Conservation (phyloP, 1,284 basidiomycete species). For the Pyrrhoderma noxium region DNA sequence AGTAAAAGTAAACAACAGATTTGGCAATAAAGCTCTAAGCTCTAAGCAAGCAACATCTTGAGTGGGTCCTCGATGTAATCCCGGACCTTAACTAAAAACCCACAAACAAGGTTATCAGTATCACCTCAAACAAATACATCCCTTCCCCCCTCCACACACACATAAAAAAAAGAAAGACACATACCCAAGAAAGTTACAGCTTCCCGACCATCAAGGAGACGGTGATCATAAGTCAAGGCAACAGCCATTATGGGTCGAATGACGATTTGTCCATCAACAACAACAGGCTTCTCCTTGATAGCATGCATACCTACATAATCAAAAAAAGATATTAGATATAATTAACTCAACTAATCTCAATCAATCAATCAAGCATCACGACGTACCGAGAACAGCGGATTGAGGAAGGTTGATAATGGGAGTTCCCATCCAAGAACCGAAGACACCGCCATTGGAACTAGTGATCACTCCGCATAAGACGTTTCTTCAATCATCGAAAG, state of each 20-base stretch:
- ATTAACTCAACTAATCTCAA: no score
- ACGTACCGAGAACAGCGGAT: slow-evolving; percentile 80
- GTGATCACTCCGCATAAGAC: slow-evolving; percentile 6
- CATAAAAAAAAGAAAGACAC: slow-evolving; percentile 22
- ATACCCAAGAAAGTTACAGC: slow-evolving; percentile 95
- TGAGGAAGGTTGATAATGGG: slow-evolving; percentile 98
- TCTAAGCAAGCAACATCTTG: slow-evolving; percentile 47
- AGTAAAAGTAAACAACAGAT: not conserved
- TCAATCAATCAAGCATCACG: no score
- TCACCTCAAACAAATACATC: slow-evolving; percentile 19
- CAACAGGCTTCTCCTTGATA: slow-evolving; percentile 92
- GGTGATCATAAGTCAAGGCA: slow-evolving; percentile 93
- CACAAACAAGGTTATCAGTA: slow-evolving; percentile 11
- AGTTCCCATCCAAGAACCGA: slow-evolving; percentile 94
- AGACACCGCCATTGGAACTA: slow-evolving; percentile 97
- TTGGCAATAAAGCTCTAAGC: no score
- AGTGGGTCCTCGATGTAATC: slow-evolving; percentile 64
- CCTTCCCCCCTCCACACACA: no score
- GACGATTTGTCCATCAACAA: slow-evolving; percentile 90
- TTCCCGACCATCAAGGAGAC: slow-evolving; percentile 92
- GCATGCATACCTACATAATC: slow-evolving; percentile 80
- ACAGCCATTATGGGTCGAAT: slow-evolving; percentile 96
- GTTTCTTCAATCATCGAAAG: no score
- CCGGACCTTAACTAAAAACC: slow-evolving; percentile 53
- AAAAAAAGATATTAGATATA: no score